A percentile compares a stretch with the other conserved stretches of the same genome.
Evolutionary conservation across 2,329 filamentous ascomycete species (phyloP).

Genomic region (Colletotrichum cordylinicola): DNA sequence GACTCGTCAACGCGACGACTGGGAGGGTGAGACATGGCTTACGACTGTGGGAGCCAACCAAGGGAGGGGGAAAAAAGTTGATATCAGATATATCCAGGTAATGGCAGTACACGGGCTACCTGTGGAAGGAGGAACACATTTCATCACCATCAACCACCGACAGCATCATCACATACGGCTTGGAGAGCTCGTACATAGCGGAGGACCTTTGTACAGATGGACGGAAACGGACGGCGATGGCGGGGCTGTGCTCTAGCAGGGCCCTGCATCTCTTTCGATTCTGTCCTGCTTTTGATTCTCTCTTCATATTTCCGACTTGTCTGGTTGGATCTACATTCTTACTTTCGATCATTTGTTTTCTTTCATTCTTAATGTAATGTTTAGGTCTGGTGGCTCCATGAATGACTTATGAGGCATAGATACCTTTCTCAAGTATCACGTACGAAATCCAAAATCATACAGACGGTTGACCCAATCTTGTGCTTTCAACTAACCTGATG

Average conservation of each 20-base stretch:
- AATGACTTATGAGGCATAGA: constrained; percentile 17
- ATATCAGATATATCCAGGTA: neutral
- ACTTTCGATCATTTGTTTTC: neutral
- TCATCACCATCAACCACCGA: neutral
- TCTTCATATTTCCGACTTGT: neutral
- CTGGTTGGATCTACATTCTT: neutral
- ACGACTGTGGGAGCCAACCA: neutral
- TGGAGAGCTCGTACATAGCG: constrained; percentile 10
- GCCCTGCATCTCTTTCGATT: neutral
- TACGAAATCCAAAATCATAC: neutral
- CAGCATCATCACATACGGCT: constrained; percentile 2
- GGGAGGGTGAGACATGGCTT: neutral
- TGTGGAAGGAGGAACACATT: neutral
- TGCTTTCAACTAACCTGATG: neutral
- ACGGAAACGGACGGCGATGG: neutral
- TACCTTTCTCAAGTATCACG: neutral
- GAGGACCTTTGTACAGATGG: neutral
- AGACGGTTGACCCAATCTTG: neutral
- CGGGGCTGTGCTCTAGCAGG: neutral
- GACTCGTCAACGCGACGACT: constrained; percentile 11
- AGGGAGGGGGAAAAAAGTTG: neutral
- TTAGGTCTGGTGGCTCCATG: constrained; percentile 15
- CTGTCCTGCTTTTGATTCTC: neutral
- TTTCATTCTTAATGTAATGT: constrained; percentile 19
- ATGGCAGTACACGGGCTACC: neutral